Evolutionary conservation across 2,329 filamentous ascomycete genomes (phyloP).

Genomic region (Aspergillus ibericus): DNA sequence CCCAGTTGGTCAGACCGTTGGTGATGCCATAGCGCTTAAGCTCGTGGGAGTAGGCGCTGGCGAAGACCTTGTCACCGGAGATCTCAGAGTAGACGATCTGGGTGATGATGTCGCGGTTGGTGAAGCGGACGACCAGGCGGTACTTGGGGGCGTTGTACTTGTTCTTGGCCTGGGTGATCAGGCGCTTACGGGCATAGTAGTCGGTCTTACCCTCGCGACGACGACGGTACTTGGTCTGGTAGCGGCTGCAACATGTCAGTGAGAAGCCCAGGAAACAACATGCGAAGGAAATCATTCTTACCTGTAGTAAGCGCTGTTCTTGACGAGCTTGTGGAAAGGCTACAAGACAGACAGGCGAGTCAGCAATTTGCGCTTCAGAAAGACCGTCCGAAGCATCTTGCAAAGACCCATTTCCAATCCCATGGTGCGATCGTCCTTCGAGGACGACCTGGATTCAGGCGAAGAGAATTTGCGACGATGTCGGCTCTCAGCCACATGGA

Average conservation of each 20-base stretch:
- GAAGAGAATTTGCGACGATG: slow-evolving; percentile 9
- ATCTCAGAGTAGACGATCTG: slow-evolving; percentile 98
- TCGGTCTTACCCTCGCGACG: slow-evolving; percentile 97
- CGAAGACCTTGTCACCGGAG: slow-evolving; percentile 95
- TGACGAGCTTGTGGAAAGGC: slow-evolving; percentile 91
- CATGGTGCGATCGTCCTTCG: slow-evolving; percentile 6
- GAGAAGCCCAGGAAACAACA: background rate
- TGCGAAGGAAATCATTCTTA: slow-evolving; percentile 52
- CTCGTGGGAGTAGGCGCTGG: slow-evolving; percentile 92
- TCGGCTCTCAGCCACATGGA: slow-evolving; percentile 25
- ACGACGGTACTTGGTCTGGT: slow-evolving; percentile 99
- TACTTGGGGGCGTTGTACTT: slow-evolving; percentile 99
- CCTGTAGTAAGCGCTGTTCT: slow-evolving; percentile 99
- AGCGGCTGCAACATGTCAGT: slow-evolving; percentile 65
- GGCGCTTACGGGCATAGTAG: slow-evolving; percentile 99
- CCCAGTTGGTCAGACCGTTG: slow-evolving; percentile 99
- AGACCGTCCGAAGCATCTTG: slow-evolving; percentile 94
- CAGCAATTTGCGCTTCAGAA: slow-evolving; percentile 99
- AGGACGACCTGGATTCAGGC: background rate
- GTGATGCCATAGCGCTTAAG: slow-evolving; percentile 95
- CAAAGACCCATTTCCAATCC: slow-evolving; percentile 65
- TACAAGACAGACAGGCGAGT: slow-evolving; percentile 70
- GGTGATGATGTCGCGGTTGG: slow-evolving; percentile 98
- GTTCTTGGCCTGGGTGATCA: slow-evolving; percentile 99
- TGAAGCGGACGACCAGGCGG: slow-evolving; percentile 98